Conservation (phyloP, 2,329 filamentous ascomycete species). For the Exophiala aquamarina region DNA sequence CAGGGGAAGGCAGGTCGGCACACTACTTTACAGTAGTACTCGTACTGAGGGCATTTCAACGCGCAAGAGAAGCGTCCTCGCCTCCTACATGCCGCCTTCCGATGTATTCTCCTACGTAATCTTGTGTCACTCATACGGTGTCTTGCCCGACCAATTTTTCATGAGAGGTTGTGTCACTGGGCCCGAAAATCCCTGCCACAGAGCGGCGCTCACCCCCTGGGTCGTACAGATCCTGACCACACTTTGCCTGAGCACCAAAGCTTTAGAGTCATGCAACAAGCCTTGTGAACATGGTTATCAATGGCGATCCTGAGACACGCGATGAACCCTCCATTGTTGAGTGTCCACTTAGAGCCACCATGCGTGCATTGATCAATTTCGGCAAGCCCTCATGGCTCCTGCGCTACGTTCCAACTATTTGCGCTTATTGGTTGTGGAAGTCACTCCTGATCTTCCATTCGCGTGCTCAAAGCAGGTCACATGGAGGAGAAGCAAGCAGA, state of each 20-base stretch:
- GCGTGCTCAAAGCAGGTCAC: constrained; percentile 13
- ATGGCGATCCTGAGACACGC: constrained; percentile 24
- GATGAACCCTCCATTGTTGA: constrained; percentile 5
- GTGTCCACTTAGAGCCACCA: constrained; percentile 8
- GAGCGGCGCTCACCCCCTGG: too few species aligned
- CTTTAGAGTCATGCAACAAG: constrained; percentile 14
- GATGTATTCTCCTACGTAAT: constrained; percentile 24
- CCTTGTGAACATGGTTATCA: constrained; percentile 12
- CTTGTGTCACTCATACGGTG: constrained; percentile 15
- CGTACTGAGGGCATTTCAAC: too few species aligned
- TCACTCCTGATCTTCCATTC: constrained; percentile 17
- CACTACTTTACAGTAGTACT: too few species aligned
- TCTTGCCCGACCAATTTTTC: constrained; percentile 8
- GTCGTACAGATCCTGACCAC: too few species aligned
- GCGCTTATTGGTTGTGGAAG: constrained; percentile 14
- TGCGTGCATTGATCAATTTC: constrained; percentile 19
- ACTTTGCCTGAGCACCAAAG: constrained; percentile 5
- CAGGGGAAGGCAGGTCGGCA: too few species aligned
- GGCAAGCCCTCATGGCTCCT: constrained; percentile 15
- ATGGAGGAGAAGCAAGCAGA: constrained; percentile 12
- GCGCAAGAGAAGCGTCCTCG: constrained; percentile 4
- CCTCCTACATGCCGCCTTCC: constrained; percentile 9
- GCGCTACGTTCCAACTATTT: constrained; percentile 8
- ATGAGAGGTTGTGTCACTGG: constrained; percentile 15
- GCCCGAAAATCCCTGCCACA: constrained; percentile 1